Conservation (phyloP, 2,329 filamentous ascomycete genomes). For the Trichoderma arundinaceum region DNA sequence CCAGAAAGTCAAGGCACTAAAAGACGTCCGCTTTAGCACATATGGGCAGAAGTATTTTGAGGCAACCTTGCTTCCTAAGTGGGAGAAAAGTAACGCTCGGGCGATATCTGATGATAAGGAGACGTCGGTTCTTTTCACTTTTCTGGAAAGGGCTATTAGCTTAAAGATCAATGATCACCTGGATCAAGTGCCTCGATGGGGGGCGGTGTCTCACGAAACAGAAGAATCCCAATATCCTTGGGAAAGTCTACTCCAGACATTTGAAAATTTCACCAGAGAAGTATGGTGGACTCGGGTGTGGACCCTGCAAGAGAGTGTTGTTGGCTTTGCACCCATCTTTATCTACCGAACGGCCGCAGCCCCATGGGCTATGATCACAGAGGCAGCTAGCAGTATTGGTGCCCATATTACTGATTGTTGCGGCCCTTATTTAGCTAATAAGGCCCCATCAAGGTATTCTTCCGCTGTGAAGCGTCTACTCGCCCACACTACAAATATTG, state of each 20-base stretch:
- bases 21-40: background rate
- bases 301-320: constrained; percentile 10
- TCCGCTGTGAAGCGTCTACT: constrained; percentile 1
- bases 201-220: background rate
- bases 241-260: background rate
- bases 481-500: background rate
- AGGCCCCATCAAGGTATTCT: background rate
- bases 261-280: background rate
- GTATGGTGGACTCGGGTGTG: constrained; percentile 10
- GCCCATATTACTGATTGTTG: constrained; percentile 13
- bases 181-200: background rate
- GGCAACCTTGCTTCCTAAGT: background rate
- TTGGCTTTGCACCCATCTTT: constrained; percentile 3
- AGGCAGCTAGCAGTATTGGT: background rate
- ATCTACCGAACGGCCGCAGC: background rate
- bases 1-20: background rate
- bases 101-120: background rate
- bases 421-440: background rate
- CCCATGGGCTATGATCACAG: constrained; percentile 11
- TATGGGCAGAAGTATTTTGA: background rate
- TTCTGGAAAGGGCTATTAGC: background rate
- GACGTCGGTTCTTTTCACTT: background rate
- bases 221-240: constrained; percentile 1
- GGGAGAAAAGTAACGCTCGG: background rate
- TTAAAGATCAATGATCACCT: background rate